Evolutionary conservation across 1,139 yeast genomes (phyloP), one percentile per base, ranked within the genome.

Genomic region (Lodderomyces oxycetoniae): DNA sequence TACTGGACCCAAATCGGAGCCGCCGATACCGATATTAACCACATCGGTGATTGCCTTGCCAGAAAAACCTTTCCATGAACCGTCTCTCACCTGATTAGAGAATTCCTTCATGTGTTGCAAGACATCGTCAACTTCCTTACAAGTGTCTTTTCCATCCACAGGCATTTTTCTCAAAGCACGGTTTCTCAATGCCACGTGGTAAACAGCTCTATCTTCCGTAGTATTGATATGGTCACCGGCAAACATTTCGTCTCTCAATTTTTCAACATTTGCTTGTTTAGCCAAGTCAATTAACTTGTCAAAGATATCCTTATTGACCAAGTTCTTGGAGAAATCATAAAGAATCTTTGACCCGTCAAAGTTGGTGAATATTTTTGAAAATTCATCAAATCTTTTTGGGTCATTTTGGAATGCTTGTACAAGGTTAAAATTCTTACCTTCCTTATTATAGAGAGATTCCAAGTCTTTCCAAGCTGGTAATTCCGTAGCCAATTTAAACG

Each of bases 21-120:
- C 98, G 57, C 98, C 98, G 58, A 91, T 91, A 65, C 98, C 98
- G 54, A 91, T 86, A 74, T 91, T 91, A 55, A 91, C 97, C 40
- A 91, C 80, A 56, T 88, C 95, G 50, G 93, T 84, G 63, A 91
- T 91, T 50, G 73, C 67, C 74, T 88, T 88, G 50, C 97, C 97
- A 47, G 96, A 80, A 75, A 85, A 91, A 59, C 98, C 98, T 53
- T 79, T 87, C 96, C 97, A 89, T 47, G 70, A 74, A 51, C 98
- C 98, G 30, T 91, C 79, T 63, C 98, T 82, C 43, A 91, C 82
- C 47, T 74, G 71, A 44, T 86, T 86, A 37, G 95, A 79, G 69
- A 91, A 91, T 62, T 89, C 95, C 71, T 85, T 85, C 91, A 91
- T 88, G 76, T 91, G 98, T 52, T 80, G 78, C 59, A 93, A 77